phyloP scores from a whole-genome alignment of 768 basidiomycete species.

The Tylopilus vinaceipallidus region DNA sequence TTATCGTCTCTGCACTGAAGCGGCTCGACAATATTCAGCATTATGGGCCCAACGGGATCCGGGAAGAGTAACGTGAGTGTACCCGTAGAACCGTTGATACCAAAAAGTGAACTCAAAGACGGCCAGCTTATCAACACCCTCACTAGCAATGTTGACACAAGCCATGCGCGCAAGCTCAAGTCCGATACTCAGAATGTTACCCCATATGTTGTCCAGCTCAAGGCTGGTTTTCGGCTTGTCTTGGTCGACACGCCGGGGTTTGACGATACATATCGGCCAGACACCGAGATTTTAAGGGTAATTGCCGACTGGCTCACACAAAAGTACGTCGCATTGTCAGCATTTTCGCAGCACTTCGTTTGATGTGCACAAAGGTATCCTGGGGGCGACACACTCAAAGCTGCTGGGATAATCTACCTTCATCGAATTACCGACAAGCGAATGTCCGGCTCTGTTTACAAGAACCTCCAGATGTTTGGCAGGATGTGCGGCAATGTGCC shows the following conservation, averaged over 20 bases:
- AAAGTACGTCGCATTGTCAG: constrained; percentile 4
- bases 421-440: constrained; percentile 36
- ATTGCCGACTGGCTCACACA: constrained; percentile 18
- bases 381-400: background rate
- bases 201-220: background rate
- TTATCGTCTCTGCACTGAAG: background rate
- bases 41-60: constrained; percentile 26
- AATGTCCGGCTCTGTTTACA: constrained; percentile 27
- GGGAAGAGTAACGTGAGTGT: constrained; percentile 22
- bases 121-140: constrained; percentile 15
- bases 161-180: background rate
- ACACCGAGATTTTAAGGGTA: constrained; percentile 4
- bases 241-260: constrained; percentile 21
- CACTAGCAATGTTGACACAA: background rate
- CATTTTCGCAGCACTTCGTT: background rate
- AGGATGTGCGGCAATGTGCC: constrained; percentile 33
- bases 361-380: constrained; percentile 8
- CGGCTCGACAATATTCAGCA: background rate
- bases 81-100: background rate
- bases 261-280: constrained; percentile 15
- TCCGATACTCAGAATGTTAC: constrained; percentile 12
- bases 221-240: background rate
- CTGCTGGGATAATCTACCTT: constrained; percentile 35
- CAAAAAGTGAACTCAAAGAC: background rate
- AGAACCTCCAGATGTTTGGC: constrained; percentile 35